Base-by-base conservation (phyloP, 768 basidiomycete genomes). In the Phylloporus rhodoxanthus region DNA sequence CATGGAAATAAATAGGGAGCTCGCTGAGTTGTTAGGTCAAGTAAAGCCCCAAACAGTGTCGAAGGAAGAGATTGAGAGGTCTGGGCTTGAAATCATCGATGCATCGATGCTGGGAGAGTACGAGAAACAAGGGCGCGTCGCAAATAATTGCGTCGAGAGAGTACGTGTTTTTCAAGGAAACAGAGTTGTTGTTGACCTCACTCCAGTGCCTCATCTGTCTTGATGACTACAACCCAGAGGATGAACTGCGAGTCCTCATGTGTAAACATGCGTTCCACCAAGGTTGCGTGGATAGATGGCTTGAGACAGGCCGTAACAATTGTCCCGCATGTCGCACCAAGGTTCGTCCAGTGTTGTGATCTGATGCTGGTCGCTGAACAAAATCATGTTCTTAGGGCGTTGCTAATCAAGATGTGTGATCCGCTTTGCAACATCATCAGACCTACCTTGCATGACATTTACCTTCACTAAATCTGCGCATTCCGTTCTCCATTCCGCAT, bases 191-290 rank as follows among this genome's bases (percentile, higher is more conserved):
- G 41, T 25, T 55, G 17, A 57, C 43, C 8, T 15, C 45, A 17
- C 36, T 41, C 6, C 56, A 88, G 85, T 91, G 87, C 61, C 72
- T 90, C 52, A 85, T 96, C 32, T 97, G 93, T 63, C 72, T 95
- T 43, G 87, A 90, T 48, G 91, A 95, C 47, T 96, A 96, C 67
- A 75, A 77, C 28, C 63, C 72, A 2, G 84, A 87, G 38, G 88
- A 91, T 39, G 83, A 91, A 23, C 68, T 94, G 42, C 82, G 94
- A 21, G 69, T 96, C 29, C 76, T 97, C 71, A 70, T 70, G 5
- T 96, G 94, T 68, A 78, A 80, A 55, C 93, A 97, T 69, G 84
- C 80, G n/a, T 97, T 93, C 76, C 93, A 97, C 62, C 82, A 82
- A 60, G 70, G 65, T 19, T 96, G 93, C 57, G 90, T 96, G 6